Conservation (phyloP, 495 filamentous ascomycete species). For the Aspergillus sclerotioniger region DNA sequence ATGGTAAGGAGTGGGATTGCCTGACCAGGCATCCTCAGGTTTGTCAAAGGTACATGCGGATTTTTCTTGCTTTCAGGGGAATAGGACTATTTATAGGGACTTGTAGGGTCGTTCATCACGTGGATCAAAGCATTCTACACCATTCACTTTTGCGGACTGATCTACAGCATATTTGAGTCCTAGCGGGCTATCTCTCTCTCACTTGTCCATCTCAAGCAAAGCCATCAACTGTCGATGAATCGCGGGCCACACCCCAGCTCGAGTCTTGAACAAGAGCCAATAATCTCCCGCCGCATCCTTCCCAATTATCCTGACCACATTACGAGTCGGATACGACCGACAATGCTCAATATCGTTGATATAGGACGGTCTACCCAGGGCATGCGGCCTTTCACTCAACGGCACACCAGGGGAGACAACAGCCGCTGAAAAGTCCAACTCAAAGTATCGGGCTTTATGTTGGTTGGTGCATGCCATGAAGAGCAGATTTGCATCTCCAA, state of each 20-base stretch:
- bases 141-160: conserved; percentile 53
- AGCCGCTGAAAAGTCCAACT: conserved; percentile 40
- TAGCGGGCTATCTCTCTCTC: neutral
- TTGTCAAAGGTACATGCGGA: too few species aligned
- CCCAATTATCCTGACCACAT: conserved; percentile 32
- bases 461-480: conserved; percentile 42
- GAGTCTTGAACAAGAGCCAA: conserved; percentile 31
- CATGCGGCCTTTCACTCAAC: neutral
- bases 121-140: conserved; percentile 32
- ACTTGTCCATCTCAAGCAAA: neutral
- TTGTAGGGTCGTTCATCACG: too few species aligned
- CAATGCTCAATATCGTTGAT: conserved; percentile 23
- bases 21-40: too few species aligned
- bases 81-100: too few species aligned
- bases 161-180: too few species aligned
- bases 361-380: conserved; percentile 15
- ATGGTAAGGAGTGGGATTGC: too few species aligned
- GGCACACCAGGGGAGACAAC: conserved; percentile 21
- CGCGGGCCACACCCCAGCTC: neutral
- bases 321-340: conserved; percentile 22
- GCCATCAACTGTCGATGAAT: neutral
- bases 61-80: too few species aligned
- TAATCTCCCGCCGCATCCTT: conserved; percentile 48
- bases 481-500: conserved; percentile 4
- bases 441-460: conserved; percentile 39